A percentile compares a stretch with the other conserved stretches of the same genome.
phyloP scores from a whole-genome alignment of 805 yeast genomes.

The Teunomyces lycoperdinae region DNA sequence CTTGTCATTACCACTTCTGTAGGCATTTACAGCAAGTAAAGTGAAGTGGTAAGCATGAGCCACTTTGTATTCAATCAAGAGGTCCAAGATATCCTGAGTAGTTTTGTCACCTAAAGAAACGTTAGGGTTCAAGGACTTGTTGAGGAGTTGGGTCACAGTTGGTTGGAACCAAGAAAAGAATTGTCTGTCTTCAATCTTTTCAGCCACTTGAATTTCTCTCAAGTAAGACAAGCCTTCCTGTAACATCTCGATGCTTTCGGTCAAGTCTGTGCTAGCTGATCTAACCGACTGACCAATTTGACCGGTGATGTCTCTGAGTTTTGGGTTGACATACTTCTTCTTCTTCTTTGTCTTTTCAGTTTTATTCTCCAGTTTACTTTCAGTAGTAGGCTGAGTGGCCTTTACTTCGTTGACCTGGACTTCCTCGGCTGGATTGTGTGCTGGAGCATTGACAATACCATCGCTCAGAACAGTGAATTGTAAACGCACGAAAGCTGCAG shows the following conservation, averaged over 20 bases:
- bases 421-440: neutral
- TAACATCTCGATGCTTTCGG: slow-evolving; percentile 34
- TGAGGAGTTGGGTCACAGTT: slow-evolving; percentile 19
- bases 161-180: slow-evolving; percentile 28
- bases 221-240: slow-evolving; percentile 41
- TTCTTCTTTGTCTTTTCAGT: neutral
- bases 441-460: slow-evolving; percentile 1
- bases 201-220: slow-evolving; percentile 34
- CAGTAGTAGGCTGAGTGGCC: neutral
- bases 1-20: slow-evolving; percentile 12
- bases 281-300: slow-evolving; percentile 29
- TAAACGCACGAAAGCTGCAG: slow-evolving; percentile 3
- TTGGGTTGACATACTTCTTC: slow-evolving; percentile 18
- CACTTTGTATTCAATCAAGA: slow-evolving; percentile 27
- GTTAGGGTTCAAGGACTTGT: slow-evolving; percentile 14
- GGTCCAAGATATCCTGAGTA: slow-evolving; percentile 23
- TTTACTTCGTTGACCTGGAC: neutral
- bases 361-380: neutral
- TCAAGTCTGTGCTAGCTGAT: slow-evolving; percentile 14
- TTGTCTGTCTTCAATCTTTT: slow-evolving; percentile 24
- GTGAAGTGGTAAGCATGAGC: slow-evolving; percentile 34
- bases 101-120: slow-evolving; percentile 9
- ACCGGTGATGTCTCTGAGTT: slow-evolving; percentile 31
- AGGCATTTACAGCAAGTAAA: slow-evolving; percentile 15
- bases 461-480: slow-evolving; percentile 6